phyloP scores from a whole-genome alignment of 148 eudicot species.

The Nepenthes gracilis region DNA sequence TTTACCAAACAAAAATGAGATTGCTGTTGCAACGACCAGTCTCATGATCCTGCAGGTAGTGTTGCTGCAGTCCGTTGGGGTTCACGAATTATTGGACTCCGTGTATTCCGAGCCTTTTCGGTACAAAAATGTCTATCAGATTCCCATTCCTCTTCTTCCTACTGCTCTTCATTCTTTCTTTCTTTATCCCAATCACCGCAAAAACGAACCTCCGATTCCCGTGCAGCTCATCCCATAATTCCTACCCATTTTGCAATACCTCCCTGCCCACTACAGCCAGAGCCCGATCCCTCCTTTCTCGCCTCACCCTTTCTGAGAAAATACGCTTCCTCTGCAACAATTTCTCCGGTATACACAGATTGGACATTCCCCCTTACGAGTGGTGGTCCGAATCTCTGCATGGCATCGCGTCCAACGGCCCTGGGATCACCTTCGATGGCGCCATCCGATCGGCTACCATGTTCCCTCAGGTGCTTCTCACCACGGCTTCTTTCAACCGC shows the following conservation, averaged over 20 bases:
- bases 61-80: too few species aligned
- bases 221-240: conserved; percentile 42
- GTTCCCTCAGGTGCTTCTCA: conserved; percentile 63
- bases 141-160: too few species aligned
- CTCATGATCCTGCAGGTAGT: too few species aligned
- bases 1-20: too few species aligned
- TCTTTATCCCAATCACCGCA: conserved; percentile 1
- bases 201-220: conserved; percentile 27
- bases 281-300: conserved; percentile 45
- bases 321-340: conserved; percentile 54
- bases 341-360: conserved; percentile 38
- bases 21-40: too few species aligned
- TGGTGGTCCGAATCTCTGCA: conserved; percentile 99
- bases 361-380: conserved; percentile 62
- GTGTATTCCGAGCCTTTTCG: too few species aligned
- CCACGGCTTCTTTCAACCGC: conserved; percentile 55
- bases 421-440: conserved; percentile 64
- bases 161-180: background rate
- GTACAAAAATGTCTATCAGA: too few species aligned
- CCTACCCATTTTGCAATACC: conserved; percentile 61
- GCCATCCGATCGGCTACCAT: conserved; percentile 46
- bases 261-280: conserved; percentile 30
- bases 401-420: conserved; percentile 75
- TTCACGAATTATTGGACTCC: too few species aligned
- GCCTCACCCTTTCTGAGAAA: conserved; percentile 59